Evolutionary conservation across 768 basidiomycete species (phyloP).

Genomic region (Lanmaoa rubissima): DNA sequence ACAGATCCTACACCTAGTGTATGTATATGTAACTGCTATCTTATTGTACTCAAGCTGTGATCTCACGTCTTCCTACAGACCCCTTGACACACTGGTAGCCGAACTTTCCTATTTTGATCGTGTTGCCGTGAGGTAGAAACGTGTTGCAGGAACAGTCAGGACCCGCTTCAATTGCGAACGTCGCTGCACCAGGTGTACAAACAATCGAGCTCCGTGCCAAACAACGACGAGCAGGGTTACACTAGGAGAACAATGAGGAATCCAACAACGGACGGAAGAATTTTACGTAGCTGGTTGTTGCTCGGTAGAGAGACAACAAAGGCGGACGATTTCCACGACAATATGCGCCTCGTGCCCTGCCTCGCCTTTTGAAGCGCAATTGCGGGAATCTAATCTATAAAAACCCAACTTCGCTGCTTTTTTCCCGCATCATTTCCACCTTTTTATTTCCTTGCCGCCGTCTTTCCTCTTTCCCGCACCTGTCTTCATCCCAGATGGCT

Average conservation of each 20-base stretch:
- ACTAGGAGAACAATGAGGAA: slow-evolving; percentile 3
- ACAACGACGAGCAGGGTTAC: neutral
- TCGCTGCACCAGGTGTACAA: neutral
- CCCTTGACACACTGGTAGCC: slow-evolving; percentile 14
- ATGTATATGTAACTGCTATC: neutral
- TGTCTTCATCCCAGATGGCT: slow-evolving; percentile 36
- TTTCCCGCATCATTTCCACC: slow-evolving; percentile 24
- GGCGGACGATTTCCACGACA: slow-evolving; percentile 22
- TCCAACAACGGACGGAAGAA: neutral
- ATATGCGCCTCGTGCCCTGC: slow-evolving; percentile 50
- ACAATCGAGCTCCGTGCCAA: slow-evolving; percentile 2
- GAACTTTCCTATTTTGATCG: slow-evolving; percentile 8
- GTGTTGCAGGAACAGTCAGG: slow-evolving; percentile 13
- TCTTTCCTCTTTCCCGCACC: slow-evolving; percentile 17
- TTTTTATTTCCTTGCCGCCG: slow-evolving; percentile 27
- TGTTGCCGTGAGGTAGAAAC: slow-evolving; percentile 13
- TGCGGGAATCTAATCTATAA: slow-evolving; percentile 50
- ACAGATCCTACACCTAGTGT: neutral
- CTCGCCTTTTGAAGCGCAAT: slow-evolving; percentile 36
- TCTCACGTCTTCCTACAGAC: slow-evolving; percentile 1
- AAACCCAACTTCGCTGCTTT: slow-evolving; percentile 33
- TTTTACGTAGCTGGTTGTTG: slow-evolving; percentile 13
- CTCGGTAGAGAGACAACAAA: slow-evolving; percentile 18
- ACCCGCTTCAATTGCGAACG: slow-evolving; percentile 1
- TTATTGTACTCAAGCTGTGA: neutral